A percentile compares a stretch with the other conserved stretches of the same genome.
Evolutionary conservation across 2,329 filamentous ascomycete genomes (phyloP).

Genomic region (Fusarium incarnatum): DNA sequence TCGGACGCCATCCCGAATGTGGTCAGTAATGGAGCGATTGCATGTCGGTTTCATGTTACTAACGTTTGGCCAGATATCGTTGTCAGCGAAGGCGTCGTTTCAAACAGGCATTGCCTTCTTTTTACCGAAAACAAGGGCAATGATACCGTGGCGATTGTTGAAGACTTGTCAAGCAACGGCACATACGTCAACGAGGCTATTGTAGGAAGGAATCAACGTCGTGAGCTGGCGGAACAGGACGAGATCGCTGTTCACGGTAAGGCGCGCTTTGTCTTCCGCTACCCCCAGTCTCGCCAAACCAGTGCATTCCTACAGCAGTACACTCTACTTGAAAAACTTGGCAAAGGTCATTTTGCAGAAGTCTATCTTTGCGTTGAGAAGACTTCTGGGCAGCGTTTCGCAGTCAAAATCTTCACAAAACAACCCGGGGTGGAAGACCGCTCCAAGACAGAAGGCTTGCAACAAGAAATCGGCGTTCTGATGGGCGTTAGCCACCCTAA

Average conservation of each 20-base stretch:
- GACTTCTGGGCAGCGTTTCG: conserved; percentile 81
- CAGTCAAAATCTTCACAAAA: conserved; percentile 95
- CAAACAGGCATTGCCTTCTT: conserved; percentile 83
- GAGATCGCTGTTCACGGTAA: conserved; percentile 89
- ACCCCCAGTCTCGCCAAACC: conserved; percentile 79
- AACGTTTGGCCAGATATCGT: conserved; percentile 66
- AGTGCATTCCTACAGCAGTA: conserved; percentile 90
- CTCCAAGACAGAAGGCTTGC: conserved; percentile 84
- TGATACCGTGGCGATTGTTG: conserved; percentile 78
- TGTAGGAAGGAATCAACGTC: conserved; percentile 89
- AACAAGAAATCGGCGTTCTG: conserved; percentile 95
- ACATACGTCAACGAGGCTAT: conserved; percentile 95
- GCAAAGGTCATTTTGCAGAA: conserved; percentile 94
- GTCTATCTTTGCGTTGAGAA: conserved; percentile 94
- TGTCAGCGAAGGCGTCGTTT: conserved; percentile 82
- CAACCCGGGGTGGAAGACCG: conserved; percentile 83
- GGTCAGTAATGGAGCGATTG: conserved; percentile 65
- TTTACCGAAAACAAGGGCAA: conserved; percentile 71
- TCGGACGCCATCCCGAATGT: conserved; percentile 94
- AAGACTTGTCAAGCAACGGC: conserved; percentile 95
- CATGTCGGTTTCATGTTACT: conserved; percentile 1
- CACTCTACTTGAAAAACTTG: conserved; percentile 83
- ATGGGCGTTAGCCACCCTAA: conserved; percentile 98
- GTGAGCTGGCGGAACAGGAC: conserved; percentile 89
- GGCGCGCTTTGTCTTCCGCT: conserved; percentile 90